Percentiles rank a stretch among this genome's conserved stretches.
These are phyloP conservation scores for Lanmaoa pseudosensibilis DNA, from an alignment of 768 basidiomycete species.

Conservation along the genomic window DNA sequence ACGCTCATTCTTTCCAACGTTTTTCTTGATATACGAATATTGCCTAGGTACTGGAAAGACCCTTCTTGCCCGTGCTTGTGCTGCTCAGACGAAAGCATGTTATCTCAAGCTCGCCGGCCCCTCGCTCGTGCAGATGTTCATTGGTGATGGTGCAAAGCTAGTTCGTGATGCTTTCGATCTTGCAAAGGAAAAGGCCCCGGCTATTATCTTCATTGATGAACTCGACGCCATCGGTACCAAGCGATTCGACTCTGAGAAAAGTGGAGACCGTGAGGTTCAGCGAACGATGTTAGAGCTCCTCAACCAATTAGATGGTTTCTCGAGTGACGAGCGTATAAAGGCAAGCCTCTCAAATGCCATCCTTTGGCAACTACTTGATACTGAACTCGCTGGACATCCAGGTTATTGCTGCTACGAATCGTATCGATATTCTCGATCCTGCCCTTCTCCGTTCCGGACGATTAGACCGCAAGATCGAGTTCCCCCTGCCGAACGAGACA, in stretches of 20 bases:
- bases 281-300: slow-evolving; percentile 99
- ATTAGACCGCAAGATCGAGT: slow-evolving; percentile 97
- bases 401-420: slow-evolving; percentile 99
- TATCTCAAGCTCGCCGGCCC: slow-evolving; percentile 98
- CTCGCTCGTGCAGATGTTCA: slow-evolving; percentile 99
- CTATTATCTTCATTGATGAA: slow-evolving; percentile 99
- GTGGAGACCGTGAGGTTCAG: slow-evolving; percentile 99
- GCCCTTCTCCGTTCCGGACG: slow-evolving; percentile 98
- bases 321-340: slow-evolving; percentile 97
- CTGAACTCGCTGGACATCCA: slow-evolving; percentile 33
- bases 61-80: slow-evolving; percentile 94
- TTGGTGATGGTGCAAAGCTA: slow-evolving; percentile 98
- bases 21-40: neutral
- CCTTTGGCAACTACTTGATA: neutral
- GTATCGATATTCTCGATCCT: slow-evolving; percentile 97
- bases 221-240: slow-evolving; percentile 99
- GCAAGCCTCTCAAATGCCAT: slow-evolving; percentile 37
- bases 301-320: slow-evolving; percentile 97
- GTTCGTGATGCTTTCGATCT: slow-evolving; percentile 98
- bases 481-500: slow-evolving; percentile 93
- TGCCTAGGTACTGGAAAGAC: slow-evolving; percentile 90
- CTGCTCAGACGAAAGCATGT: slow-evolving; percentile 96
- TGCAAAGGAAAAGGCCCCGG: slow-evolving; percentile 96
- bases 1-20: slow-evolving; percentile 6
- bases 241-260: slow-evolving; percentile 98